Evolutionary conservation across 2,329 filamentous ascomycete genomes (phyloP), one percentile per base, ranked within the genome.

Genomic region (Fusarium agapanthi): DNA sequence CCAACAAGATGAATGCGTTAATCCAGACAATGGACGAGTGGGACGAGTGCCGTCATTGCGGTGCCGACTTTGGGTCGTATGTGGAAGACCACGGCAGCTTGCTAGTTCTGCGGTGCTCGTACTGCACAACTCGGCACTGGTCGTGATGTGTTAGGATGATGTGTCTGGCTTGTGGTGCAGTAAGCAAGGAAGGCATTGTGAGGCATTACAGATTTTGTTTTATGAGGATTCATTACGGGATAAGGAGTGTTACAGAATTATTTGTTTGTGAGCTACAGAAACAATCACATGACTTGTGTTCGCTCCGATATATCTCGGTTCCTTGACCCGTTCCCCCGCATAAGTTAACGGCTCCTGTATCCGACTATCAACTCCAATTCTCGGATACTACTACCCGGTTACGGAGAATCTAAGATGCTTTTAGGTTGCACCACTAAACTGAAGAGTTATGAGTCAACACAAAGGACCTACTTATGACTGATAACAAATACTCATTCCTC

Each of bases 81-180:
- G 28, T 48, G 20, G 45, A 48, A 13, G 28, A 48, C 28, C 45
- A 48, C 7, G 45, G 45, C 28, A 32, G 11, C 10, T 8, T 10
- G 28, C 22, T 48, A 18, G 20, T 48, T 48, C 28, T 48, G 28
- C 28, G 45, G 8, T 48, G 45, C 22, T 6, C 2, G 4, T 30
- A 32, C 45, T 48, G 45, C 22, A n/a, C 45, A 48, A 48, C 45
- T 48, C 45, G 45, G 3, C 45, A 48, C 28, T 48, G 45, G 45
- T 7, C 11, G 10, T 48, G 45, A 48, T 48, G 3, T 48, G 15
- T 30, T 32, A 32, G 22, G 10, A 13, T 30, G 2, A 1, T n/a
- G 44, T 13, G 44, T 0, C 20, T 47, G 26, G 26, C 26, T 47
- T 6, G 0, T 4, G 20, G 12, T 13, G 45, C 20, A n/a, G 28